A percentile compares a stretch with the other conserved stretches of the same genome.
Evolutionary conservation across 441 rosid genomes (phyloP).

Genomic region (Adansonia grandidieri): DNA sequence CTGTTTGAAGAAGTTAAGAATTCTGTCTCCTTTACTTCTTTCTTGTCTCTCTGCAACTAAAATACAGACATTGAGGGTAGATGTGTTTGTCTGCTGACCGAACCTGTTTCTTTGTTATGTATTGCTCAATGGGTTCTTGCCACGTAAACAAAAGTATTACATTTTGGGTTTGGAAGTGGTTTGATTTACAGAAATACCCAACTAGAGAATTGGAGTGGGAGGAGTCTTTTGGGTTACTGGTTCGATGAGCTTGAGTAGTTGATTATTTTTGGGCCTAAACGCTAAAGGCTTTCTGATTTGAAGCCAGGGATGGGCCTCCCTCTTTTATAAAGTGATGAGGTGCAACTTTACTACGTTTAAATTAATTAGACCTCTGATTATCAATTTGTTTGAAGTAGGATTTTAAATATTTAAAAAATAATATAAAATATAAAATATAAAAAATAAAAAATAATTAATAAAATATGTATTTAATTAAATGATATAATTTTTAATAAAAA

Average conservation of each 20-base stretch:
- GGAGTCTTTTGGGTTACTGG: neutral
- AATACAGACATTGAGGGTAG: neutral
- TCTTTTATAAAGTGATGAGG: neutral
- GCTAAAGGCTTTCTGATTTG: neutral
- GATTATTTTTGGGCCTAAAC: neutral
- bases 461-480: no score
- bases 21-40: neutral
- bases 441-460: no score
- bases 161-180: neutral
- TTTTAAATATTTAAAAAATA: no score
- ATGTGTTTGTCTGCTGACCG: neutral
- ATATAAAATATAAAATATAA: no score
- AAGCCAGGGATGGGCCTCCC: neutral
- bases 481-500: no score
- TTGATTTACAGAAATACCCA: neutral
- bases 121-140: neutral
- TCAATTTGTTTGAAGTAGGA: no score
- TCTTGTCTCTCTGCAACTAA: constrained; percentile 17
- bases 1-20: constrained; percentile 1
- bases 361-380: no score
- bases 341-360: no score
- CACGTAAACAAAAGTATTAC: neutral
- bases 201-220: neutral
- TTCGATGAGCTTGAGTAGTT: neutral
- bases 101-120: neutral